phyloP scores from a whole-genome alignment of 2,329 filamentous ascomycete species.

The Rutstroemia sp. region DNA sequence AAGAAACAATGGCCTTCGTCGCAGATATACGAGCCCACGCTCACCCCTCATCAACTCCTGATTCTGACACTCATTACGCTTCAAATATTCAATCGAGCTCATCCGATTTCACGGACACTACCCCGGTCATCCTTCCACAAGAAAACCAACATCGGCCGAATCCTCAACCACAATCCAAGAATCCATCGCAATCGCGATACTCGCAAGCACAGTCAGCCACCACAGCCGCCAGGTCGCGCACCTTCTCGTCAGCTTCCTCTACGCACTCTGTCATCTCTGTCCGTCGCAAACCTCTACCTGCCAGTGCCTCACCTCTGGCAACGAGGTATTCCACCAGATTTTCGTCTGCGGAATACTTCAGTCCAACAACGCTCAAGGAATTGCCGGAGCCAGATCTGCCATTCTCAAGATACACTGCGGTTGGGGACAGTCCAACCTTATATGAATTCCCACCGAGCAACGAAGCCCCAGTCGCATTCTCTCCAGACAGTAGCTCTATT shows the following conservation, averaged over 20 bases:
- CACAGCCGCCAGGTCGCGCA: slow-evolving; percentile 17
- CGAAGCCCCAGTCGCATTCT: slow-evolving; percentile 1
- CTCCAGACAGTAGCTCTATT: slow-evolving; percentile 1
- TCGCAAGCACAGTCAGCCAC: slow-evolving; percentile 11
- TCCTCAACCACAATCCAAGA: slow-evolving; percentile 10
- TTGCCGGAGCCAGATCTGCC: slow-evolving; percentile 42
- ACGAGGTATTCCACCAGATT: slow-evolving; percentile 43
- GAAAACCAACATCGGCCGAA: slow-evolving; percentile 11
- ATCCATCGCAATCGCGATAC: slow-evolving; percentile 2
- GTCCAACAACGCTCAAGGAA: slow-evolving; percentile 30
- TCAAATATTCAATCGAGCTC: slow-evolving; percentile 16
- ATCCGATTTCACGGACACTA: slow-evolving; percentile 20
- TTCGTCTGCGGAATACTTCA: slow-evolving; percentile 34
- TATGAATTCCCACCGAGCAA: slow-evolving; percentile 45
- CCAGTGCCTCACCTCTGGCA: slow-evolving; percentile 44
- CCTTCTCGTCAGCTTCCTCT: slow-evolving; percentile 18
- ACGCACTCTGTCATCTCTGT: slow-evolving; percentile 29
- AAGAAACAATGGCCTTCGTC: slow-evolving; percentile 21
- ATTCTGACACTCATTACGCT: slow-evolving; percentile 27
- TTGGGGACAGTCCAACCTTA: slow-evolving; percentile 51
- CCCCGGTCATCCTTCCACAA: slow-evolving; percentile 12
- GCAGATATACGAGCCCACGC: slow-evolving; percentile 10
- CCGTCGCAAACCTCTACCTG: slow-evolving; percentile 54
- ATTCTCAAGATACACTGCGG: slow-evolving; percentile 46
- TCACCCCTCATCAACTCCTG: slow-evolving; percentile 18